These are phyloP conservation scores for Phialophora macrospora DNA, from an alignment of 2,329 filamentous ascomycete species.

Conservation along the genomic window DNA sequence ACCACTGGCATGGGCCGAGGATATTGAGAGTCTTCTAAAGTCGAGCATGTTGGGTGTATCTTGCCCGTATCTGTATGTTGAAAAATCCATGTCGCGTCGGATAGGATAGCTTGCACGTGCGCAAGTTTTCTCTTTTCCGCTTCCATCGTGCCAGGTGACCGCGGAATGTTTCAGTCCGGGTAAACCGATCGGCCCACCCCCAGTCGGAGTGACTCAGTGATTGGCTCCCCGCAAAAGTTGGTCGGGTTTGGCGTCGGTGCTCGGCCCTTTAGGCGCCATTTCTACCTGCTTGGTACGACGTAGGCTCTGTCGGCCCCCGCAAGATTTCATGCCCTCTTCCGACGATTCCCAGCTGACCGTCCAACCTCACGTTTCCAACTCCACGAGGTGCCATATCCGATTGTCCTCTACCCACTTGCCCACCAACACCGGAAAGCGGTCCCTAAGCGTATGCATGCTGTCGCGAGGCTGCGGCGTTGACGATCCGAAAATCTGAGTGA, in stretches of 20 bases:
- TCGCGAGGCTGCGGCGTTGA: constrained; percentile 22
- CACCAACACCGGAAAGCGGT: constrained; percentile 12
- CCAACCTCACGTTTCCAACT: constrained; percentile 14
- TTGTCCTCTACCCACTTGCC: constrained; percentile 1
- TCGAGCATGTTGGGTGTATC: constrained; percentile 2
- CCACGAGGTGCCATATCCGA: constrained; percentile 34
- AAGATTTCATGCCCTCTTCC: constrained; percentile 32
- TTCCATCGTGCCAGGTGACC: background rate
- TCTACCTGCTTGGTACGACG: background rate
- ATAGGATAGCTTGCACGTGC: background rate
- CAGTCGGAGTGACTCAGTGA: background rate
- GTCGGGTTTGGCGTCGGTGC: background rate
- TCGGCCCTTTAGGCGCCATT: background rate
- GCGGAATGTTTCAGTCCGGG: background rate
- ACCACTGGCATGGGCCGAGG: constrained; percentile 19
- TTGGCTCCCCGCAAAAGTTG: background rate
- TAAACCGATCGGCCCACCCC: background rate
- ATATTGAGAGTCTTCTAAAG: constrained; percentile 1
- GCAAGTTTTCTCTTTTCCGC: rapidly evolving
- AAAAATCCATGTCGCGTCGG: background rate
- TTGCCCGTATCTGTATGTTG: background rate
- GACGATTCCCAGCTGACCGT: constrained; percentile 23
- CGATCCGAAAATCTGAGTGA: constrained; percentile 12
- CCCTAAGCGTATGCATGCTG: constrained; percentile 7
- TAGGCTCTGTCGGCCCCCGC: constrained; percentile 3